These are phyloP conservation scores for Elaeagnus macrophylla DNA, from an alignment of 306 rosid genomes.

Conservation along the genomic window DNA sequence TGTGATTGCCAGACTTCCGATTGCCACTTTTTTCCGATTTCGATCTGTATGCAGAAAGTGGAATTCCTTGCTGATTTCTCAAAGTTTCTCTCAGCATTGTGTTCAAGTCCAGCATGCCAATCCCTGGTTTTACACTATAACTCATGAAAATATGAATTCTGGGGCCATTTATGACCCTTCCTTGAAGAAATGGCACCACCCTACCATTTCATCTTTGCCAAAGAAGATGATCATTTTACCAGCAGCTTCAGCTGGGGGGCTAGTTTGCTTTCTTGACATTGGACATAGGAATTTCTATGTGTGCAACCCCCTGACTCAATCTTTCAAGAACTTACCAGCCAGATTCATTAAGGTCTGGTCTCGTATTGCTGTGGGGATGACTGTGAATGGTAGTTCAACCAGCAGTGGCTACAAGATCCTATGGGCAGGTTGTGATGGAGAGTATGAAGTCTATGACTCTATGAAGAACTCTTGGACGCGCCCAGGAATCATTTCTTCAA, in stretches of 20 bases:
- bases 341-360: constrained; percentile 66
- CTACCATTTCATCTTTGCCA: constrained; percentile 48
- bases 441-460: constrained; percentile 76
- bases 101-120: constrained; percentile 43
- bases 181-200: constrained; percentile 81
- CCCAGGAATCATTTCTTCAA: constrained; percentile 48
- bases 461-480: constrained; percentile 56
- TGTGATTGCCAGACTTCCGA: constrained; percentile 81
- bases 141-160: constrained; percentile 58
- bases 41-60: constrained; percentile 71
- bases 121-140: constrained; percentile 83
- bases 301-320: constrained; percentile 83
- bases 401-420: constrained; percentile 67
- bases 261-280: constrained; percentile 70
- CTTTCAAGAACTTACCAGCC: constrained; percentile 81
- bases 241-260: constrained; percentile 92
- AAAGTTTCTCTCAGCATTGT: constrained; percentile 64
- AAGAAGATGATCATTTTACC: constrained; percentile 47
- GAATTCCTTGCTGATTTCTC: constrained; percentile 70
- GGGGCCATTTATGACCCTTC: constrained; percentile 90
- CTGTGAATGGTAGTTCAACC: constrained; percentile 35
- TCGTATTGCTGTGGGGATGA: constrained; percentile 79
- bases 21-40: constrained; percentile 64
- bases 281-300: constrained; percentile 63
- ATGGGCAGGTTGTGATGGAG: constrained; percentile 74